Percentiles rank a stretch among this genome's conserved stretches.
phyloP scores from a whole-genome alignment of 192 early-diverging fungal species.

The Linnemannia schmuckeri region DNA sequence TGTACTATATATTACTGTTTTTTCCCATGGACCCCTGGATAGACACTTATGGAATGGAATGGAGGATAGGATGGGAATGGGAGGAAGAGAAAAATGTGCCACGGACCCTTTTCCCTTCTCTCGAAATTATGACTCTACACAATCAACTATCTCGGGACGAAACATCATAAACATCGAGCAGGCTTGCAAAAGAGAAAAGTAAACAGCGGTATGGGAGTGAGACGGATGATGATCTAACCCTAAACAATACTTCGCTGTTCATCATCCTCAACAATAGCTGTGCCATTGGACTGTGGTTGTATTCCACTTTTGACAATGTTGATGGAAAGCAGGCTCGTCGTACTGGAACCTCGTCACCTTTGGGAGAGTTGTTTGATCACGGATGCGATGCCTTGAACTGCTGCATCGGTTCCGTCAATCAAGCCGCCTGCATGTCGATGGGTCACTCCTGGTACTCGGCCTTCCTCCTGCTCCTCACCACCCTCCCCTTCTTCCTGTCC shows the following conservation, averaged over 20 bases:
- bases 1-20: background rate
- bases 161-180: too few relatives aligned
- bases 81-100: background rate
- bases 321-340: conserved; percentile 89
- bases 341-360: conserved; percentile 80
- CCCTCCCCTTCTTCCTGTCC: conserved; percentile 85
- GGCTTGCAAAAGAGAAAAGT: background rate
- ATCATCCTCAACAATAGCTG: conserved; percentile 67
- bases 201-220: background rate
- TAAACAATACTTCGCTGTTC: conserved; percentile 6
- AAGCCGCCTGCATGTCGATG: conserved; percentile 79
- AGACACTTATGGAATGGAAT: background rate
- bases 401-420: conserved; percentile 79
- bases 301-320: conserved; percentile 92
- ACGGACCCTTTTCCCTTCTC: background rate
- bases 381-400: conserved; percentile 91
- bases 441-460: conserved; percentile 78
- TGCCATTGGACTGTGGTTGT: conserved; percentile 85
- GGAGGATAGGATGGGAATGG: background rate
- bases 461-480: conserved; percentile 72
- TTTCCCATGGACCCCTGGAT: background rate
- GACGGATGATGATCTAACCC: background rate
- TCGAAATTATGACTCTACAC: background rate
- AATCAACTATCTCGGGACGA: background rate
- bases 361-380: conserved; percentile 90